Base-by-base conservation (phyloP, 129 eudicot genomes). In the Saussurea involucrata region DNA sequence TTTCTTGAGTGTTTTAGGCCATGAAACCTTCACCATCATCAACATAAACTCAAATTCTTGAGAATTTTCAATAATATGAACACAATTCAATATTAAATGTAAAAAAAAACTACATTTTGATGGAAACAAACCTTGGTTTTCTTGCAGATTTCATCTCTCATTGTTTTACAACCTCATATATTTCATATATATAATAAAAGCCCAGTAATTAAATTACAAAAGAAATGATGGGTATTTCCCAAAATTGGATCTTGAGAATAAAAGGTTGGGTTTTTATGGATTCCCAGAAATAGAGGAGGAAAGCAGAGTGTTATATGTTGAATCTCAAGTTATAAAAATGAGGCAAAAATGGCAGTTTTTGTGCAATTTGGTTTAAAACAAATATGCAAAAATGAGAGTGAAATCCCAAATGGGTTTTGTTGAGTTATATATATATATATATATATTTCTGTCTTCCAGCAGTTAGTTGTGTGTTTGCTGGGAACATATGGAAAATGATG, bases 1-100 rank as follows among this genome's bases (percentile, higher is more conserved):
- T 85, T 94, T 94, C 92, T 91, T 94, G 79, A 95, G 78, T 72
- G 87, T 85, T 86, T 91, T 94, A 8, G 97, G 86, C 98, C 96
- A 95, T 77, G 92, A 91, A 76, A 87, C 87, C 96, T 95, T 84
- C 84, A 83, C 73, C 69, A 68, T 58, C 68, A 77, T 63, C 66
- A 71, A 72, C 22, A 83, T 28, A 81, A 78, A 76, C 76, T 83
- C 78, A 81, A 75, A 17, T 32, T 65, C 77, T 66, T 55, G 24
- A 29, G 32, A 79, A 74, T 34, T 68, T 33, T 58, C 27, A 28
- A 46, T 57, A 58, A 42, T 21, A 57, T 3, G 60, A 69, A 37
- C 15, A 24, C 32, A 72, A 85, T 17, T 53, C 22, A 53, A 53
- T 24, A 57, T 25, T 21, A 21, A 22, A 66, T 1, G 32, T 32